Conservation (phyloP, 805 yeast species). For the Ogataea haglerorum region DNA sequence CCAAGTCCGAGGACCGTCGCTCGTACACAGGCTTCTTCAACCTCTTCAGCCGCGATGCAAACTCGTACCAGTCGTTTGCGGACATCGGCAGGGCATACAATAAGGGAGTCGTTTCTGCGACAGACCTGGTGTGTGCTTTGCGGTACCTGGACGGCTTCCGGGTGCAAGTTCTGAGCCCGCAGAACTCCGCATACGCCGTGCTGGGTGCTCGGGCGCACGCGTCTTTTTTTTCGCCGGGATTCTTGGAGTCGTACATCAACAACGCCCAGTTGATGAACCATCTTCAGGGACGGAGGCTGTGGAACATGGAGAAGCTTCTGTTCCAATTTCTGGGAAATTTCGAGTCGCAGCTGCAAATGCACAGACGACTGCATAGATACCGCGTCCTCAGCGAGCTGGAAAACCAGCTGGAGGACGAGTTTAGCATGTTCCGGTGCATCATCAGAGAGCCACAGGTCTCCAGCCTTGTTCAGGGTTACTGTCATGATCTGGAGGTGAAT, state of each 20-base stretch:
- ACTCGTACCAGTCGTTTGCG: conserved; percentile 25
- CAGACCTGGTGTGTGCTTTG: conserved; percentile 23
- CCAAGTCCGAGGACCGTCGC: conserved; percentile 29
- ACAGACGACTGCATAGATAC: conserved; percentile 17
- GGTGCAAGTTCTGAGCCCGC: conserved; percentile 20
- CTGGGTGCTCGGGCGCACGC: conserved; percentile 29
- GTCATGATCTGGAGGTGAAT: conserved; percentile 44
- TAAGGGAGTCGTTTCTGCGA: conserved; percentile 16
- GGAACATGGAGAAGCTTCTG: conserved; percentile 6
- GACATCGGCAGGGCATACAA: conserved; percentile 19
- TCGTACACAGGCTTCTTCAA: conserved; percentile 26
- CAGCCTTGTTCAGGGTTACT: conserved; percentile 41
- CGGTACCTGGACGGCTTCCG: conserved; percentile 18
- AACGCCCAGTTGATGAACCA: conserved; percentile 32
- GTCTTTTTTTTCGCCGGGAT: conserved; percentile 26
- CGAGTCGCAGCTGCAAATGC: conserved; percentile 27
- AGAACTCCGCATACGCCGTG: conserved; percentile 22
- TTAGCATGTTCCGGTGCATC: conserved; percentile 39
- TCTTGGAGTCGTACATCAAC: conserved; percentile 28
- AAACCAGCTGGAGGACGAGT: conserved; percentile 10
- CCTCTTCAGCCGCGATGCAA: conserved; percentile 28
- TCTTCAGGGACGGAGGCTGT: conserved; percentile 33
- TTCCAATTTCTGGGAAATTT: conserved; percentile 14
- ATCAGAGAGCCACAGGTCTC: conserved; percentile 35
- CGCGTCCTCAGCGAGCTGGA: conserved; percentile 13